Percentiles rank a stretch among this genome's conserved stretches.
phyloP scores from a whole-genome alignment of 352 stramenopile genomes.

The Plasmopara halstedii region DNA sequence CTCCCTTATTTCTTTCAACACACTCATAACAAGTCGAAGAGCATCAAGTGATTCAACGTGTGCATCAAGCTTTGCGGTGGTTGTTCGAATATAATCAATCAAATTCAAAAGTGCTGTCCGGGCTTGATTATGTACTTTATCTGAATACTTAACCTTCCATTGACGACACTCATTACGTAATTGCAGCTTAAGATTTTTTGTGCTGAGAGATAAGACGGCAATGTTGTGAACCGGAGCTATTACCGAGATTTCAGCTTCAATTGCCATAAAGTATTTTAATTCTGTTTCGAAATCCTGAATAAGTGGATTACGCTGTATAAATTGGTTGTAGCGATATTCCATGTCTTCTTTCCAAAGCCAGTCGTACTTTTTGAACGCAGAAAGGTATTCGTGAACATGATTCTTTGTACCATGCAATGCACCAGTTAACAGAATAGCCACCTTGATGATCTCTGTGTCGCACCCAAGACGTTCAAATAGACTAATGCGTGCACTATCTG shows the following conservation, averaged over 20 bases:
- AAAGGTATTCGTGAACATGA: constrained; percentile 75
- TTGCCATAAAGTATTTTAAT: constrained; percentile 71
- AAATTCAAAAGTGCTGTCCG: constrained; percentile 50
- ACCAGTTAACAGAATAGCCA: constrained; percentile 78
- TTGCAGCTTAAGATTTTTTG: constrained; percentile 84
- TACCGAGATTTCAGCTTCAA: constrained; percentile 70
- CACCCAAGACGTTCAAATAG: constrained; percentile 82
- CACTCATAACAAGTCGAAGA: constrained; percentile 76
- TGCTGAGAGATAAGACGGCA: constrained; percentile 77
- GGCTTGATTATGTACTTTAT: constrained; percentile 75
- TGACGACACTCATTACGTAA: constrained; percentile 76
- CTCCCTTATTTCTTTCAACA: constrained; percentile 80
- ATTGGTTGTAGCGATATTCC: constrained; percentile 80
- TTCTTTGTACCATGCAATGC: constrained; percentile 80
- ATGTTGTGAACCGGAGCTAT: constrained; percentile 83
- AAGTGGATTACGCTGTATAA: constrained; percentile 70
- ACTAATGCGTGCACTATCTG: constrained; percentile 38
- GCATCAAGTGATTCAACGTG: constrained; percentile 65
- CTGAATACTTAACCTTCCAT: constrained; percentile 83
- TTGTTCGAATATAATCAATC: constrained; percentile 76
- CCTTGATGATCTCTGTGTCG: constrained; percentile 86
- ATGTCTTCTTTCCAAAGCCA: constrained; percentile 89
- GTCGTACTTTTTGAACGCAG: constrained; percentile 83
- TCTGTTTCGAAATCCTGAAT: constrained; percentile 83
- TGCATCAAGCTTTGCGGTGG: constrained; percentile 57